Evolutionary conservation across 805 yeast genomes (phyloP).

Genomic region (Maudiozyma pseudohumilis): DNA sequence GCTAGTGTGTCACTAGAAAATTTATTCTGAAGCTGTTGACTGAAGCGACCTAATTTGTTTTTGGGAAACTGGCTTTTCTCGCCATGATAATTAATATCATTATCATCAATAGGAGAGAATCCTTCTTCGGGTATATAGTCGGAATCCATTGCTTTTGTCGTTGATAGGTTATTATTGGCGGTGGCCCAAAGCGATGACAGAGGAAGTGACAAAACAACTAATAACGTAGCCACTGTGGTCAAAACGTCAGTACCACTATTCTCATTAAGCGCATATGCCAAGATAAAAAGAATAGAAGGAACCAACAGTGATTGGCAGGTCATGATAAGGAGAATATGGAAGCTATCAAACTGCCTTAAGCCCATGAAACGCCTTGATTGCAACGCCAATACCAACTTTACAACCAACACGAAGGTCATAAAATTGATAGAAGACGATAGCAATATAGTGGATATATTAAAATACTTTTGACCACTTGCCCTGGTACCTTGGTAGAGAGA

Average conservation of each 20-base stretch:
- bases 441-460: conserved; percentile 47
- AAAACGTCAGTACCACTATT: conserved; percentile 31
- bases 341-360: conserved; percentile 67
- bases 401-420: conserved; percentile 48
- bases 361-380: conserved; percentile 70
- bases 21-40: conserved; percentile 6
- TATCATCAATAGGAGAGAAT: conserved; percentile 10
- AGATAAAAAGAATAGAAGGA: conserved; percentile 61
- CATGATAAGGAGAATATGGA: conserved; percentile 76
- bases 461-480: conserved; percentile 31
- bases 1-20: conserved; percentile 3
- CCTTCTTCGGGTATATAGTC: conserved; percentile 14
- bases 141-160: conserved; percentile 32
- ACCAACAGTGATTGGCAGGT: conserved; percentile 69
- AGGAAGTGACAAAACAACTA: conserved; percentile 68
- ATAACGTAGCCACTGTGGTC: conserved; percentile 44
- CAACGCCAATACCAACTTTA: conserved; percentile 62
- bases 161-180: conserved; percentile 42
- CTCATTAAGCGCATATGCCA: conserved; percentile 37
- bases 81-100: conserved; percentile 8
- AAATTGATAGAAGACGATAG: conserved; percentile 61
- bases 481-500: conserved; percentile 23
- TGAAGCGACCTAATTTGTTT: conserved; percentile 9
- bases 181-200: conserved; percentile 85
- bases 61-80: conserved; percentile 10